Percentiles rank a stretch among this genome's conserved stretches.
Conservation (phyloP, 2,329 filamentous ascomycete species). For the Bipolaris gigantea region DNA sequence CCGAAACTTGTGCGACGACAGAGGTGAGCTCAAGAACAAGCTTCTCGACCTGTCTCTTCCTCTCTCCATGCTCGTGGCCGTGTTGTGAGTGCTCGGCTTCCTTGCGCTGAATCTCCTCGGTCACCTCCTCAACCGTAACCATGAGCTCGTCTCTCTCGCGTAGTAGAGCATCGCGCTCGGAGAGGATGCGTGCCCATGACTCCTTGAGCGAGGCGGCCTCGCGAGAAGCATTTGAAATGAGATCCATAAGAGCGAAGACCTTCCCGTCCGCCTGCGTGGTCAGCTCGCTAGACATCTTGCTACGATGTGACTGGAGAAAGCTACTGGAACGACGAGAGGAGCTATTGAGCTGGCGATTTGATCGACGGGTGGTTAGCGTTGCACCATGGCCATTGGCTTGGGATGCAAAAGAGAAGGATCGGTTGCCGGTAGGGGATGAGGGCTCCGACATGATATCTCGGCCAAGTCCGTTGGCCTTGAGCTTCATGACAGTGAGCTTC, state of each 20-base stretch:
- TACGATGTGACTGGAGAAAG: conserved; percentile 29
- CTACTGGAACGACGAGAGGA: conserved; percentile 25
- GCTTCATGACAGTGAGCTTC: conserved; percentile 29
- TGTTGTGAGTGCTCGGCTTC: conserved; percentile 27
- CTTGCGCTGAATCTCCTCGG: conserved; percentile 28
- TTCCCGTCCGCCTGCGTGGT: conserved; percentile 30
- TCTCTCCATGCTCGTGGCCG: conserved; percentile 24
- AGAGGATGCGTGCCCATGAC: conserved; percentile 28
- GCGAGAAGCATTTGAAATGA: conserved; percentile 30
- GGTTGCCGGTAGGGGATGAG: conserved; percentile 16
- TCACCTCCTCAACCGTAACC: conserved; percentile 24
- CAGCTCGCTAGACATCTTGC: conserved; percentile 30
- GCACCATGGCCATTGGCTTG: conserved; percentile 7
- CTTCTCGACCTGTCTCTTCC: conserved; percentile 28
- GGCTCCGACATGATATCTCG: conserved; percentile 30
- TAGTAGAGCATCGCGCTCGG: conserved; percentile 30
- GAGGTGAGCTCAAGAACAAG: conserved; percentile 26
- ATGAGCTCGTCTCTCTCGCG: conserved; percentile 26
- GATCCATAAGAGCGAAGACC: conserved; percentile 35
- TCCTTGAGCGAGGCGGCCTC: conserved; percentile 31
- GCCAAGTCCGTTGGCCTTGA: conserved; percentile 23
- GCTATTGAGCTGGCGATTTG: conserved; percentile 20
- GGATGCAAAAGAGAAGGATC: conserved; percentile 16
- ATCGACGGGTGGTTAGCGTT: conserved; percentile 20
- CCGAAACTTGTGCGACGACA: conserved; percentile 22